phyloP scores from a whole-genome alignment of 202 grass and related monocot genomes.

The Carex arenaria region DNA sequence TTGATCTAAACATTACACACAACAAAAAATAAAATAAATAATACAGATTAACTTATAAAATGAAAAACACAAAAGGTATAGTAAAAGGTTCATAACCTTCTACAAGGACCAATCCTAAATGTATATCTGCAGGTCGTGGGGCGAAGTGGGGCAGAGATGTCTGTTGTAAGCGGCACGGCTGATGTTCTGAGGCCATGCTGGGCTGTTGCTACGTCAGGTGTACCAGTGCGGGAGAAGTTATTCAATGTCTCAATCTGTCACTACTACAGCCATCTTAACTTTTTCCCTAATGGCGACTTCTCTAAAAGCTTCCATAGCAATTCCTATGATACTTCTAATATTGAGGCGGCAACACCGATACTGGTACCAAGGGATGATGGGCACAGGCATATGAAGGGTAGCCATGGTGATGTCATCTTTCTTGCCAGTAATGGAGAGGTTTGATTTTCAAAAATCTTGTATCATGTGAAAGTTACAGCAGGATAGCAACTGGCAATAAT shows the following conservation, averaged over 20 bases:
- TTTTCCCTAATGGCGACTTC: constrained; percentile 88
- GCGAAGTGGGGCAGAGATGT: constrained; percentile 71
- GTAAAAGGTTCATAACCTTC: not conserved
- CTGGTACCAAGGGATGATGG: constrained; percentile 72
- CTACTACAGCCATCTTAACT: constrained; percentile 66
- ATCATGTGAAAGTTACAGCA: not conserved
- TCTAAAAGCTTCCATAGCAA: constrained; percentile 67
- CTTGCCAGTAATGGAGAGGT: constrained; percentile 93
- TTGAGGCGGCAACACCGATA: constrained; percentile 86
- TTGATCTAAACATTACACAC: not conserved
- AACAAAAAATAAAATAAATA: not conserved
- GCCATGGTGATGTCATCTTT: constrained; percentile 90
- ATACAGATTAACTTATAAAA: not conserved
- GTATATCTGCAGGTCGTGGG: constrained; percentile 68
- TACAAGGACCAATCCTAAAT: not conserved
- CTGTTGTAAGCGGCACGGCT: constrained; percentile 81
- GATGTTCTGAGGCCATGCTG: constrained; percentile 93
- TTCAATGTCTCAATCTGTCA: constrained; percentile 97
- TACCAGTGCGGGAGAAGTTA: constrained; percentile 77
- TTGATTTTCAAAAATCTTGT: not conserved
- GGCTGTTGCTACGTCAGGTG: constrained; percentile 95
- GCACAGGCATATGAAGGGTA: constrained; percentile 85
- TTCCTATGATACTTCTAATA: constrained; percentile 49
- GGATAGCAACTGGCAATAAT: not conserved
- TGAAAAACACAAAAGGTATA: not conserved